Evolutionary conservation across 768 basidiomycete genomes (phyloP).

Genomic region (Serendipita sp.): DNA sequence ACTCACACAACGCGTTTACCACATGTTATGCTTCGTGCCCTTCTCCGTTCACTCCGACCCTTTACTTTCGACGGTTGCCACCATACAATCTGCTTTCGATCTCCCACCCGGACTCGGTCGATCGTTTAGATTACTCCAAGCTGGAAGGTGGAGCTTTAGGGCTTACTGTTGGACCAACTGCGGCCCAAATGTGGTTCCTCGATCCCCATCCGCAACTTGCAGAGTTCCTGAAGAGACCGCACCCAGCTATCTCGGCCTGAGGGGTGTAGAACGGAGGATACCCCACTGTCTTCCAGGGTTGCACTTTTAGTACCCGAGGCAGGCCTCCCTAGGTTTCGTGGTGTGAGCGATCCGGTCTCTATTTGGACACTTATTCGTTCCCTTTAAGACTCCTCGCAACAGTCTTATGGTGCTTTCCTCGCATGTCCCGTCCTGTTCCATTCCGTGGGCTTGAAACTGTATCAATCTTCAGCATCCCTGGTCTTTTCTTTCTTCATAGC

Average conservation of each 20-base stretch:
- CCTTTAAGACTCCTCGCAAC: no score
- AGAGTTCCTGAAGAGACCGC: neutral
- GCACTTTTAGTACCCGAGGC: neutral
- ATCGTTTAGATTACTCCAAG: constrained; percentile 3
- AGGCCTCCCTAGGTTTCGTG: no score
- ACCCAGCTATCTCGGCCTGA: neutral
- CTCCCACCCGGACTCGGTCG: neutral
- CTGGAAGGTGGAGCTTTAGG: neutral
- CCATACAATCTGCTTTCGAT: neutral
- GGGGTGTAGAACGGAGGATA: neutral
- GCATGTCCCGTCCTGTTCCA: no score
- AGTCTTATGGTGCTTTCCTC: no score
- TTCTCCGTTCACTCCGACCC: constrained; percentile 2
- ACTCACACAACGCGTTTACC: constrained; percentile 1
- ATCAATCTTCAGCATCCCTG: no score
- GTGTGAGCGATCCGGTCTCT: no score
- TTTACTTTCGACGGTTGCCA: neutral
- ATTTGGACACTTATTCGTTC: no score
- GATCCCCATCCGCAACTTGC: neutral
- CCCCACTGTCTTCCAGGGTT: neutral
- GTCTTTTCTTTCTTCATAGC: no score
- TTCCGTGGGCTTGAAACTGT: no score
- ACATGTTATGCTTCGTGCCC: neutral
- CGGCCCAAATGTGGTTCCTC: constrained; percentile 5
- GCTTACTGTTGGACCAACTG: constrained; percentile 2